Evolutionary conservation across 768 basidiomycete genomes (phyloP).

Genomic region (Clathrus columnatus): DNA sequence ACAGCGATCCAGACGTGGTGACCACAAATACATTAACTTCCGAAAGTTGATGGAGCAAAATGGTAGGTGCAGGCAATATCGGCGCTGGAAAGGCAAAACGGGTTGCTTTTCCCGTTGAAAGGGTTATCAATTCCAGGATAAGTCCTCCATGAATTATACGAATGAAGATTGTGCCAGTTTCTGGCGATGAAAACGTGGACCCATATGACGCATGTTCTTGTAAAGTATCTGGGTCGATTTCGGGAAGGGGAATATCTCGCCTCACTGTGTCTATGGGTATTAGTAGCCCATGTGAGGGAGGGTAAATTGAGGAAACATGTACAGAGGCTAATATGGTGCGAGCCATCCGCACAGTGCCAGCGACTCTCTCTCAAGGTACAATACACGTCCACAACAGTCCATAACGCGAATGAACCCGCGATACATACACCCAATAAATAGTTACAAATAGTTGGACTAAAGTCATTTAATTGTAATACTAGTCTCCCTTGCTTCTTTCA

Average conservation of each 20-base stretch:
- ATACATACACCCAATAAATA: too few species aligned
- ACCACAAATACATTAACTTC: constrained; percentile 66
- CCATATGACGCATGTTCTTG: constrained; percentile 69
- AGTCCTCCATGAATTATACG: constrained; percentile 68
- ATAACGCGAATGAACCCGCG: constrained; percentile 6
- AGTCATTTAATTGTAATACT: constrained; percentile 43
- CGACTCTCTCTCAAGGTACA: not conserved
- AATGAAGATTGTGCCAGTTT: constrained; percentile 58
- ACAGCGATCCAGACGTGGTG: constrained; percentile 61
- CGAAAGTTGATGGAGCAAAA: constrained; percentile 42
- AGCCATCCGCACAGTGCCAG: constrained; percentile 2
- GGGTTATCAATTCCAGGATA: constrained; percentile 69
- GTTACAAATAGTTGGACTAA: too few species aligned
- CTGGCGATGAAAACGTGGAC: constrained; percentile 44
- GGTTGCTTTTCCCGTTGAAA: constrained; percentile 56
- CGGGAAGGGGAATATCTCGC: constrained; percentile 41
- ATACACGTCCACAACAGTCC: constrained; percentile 9
- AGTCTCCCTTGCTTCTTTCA: constrained; percentile 56
- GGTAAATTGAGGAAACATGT: constrained; percentile 7
- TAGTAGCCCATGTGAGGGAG: not conserved
- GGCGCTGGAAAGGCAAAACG: constrained; percentile 71
- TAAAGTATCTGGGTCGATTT: constrained; percentile 35
- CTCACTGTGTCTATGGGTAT: constrained; percentile 37
- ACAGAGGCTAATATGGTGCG: constrained; percentile 8
- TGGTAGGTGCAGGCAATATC: constrained; percentile 53